These are phyloP conservation scores for Goffeauzyma gilvescens DNA, from an alignment of 768 basidiomycete genomes.

Conservation along the genomic window DNA sequence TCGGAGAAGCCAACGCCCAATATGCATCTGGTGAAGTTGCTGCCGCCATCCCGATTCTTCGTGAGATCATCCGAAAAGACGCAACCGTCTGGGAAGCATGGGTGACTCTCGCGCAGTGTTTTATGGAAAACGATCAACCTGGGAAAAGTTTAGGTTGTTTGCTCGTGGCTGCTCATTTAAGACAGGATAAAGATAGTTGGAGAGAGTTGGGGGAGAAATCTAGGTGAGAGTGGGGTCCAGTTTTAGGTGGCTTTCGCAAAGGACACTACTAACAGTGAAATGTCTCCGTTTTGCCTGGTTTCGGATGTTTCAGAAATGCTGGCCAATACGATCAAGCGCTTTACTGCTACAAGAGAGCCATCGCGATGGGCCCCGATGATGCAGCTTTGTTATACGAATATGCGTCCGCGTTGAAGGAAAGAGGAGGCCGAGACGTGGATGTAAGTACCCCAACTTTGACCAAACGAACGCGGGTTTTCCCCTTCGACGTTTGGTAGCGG, in stretches of 20 bases:
- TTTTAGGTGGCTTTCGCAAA: not conserved
- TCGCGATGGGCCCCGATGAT: slow-evolving; percentile 59
- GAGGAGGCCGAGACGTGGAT: slow-evolving; percentile 48
- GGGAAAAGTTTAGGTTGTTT: slow-evolving; percentile 61
- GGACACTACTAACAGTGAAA: not conserved
- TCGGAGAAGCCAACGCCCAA: slow-evolving; percentile 72
- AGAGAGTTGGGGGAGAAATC: slow-evolving; percentile 56
- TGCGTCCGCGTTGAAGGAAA: slow-evolving; percentile 57
- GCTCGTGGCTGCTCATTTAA: slow-evolving; percentile 78
- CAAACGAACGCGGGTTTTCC: not conserved
- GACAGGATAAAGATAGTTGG: slow-evolving; percentile 73
- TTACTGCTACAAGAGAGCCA: slow-evolving; percentile 75
- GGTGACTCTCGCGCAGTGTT: slow-evolving; percentile 70
- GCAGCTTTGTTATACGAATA: slow-evolving; percentile 78
- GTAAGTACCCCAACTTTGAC: slow-evolving; percentile 33
- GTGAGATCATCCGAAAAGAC: slow-evolving; percentile 84
- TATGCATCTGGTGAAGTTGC: slow-evolving; percentile 53
- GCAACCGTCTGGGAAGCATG: slow-evolving; percentile 66
- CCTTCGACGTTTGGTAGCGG: too few relatives aligned
- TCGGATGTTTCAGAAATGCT: slow-evolving; percentile 43
- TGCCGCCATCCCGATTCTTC: slow-evolving; percentile 59
- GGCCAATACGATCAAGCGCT: slow-evolving; percentile 68
- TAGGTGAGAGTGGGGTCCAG: slow-evolving; percentile 38
- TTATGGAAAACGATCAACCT: slow-evolving; percentile 49
- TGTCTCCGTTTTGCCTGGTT: not conserved